Base-by-base conservation (phyloP, 1,284 basidiomycete genomes). In the Athelia sp. region DNA sequence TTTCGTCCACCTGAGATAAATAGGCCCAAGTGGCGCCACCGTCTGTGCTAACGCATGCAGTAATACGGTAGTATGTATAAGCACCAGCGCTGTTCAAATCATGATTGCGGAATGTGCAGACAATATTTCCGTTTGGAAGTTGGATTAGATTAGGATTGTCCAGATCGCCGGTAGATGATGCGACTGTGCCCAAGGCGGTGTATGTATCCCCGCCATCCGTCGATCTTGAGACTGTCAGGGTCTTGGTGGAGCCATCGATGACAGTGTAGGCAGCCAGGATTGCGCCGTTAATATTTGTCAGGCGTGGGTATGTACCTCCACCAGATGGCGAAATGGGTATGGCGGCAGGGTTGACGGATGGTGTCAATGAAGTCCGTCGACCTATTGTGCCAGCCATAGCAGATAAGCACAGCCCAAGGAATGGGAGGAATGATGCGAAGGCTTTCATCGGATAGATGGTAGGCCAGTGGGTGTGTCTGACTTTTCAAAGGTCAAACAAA, bases 81-180 rank as follows among this genome's bases (percentile, higher is more conserved):
- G 13, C 36, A n/a, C 29, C 50, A 3, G 40, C 43, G n/a, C 48
- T 50, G 29, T 50, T 53, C 46, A 32, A 32, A 43, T 61, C 59
- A 47, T 63, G 58, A 46, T 62, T 62, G n/a, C 60, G 47, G 54
- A 57, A 63, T 3, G 60, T 51, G 2, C 52, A 56, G 11, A 63
- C n/a, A n/a, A 63, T 50, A 26, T 54, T 31, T 2, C 58, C 60
- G 35, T 55, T 56, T 4, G 58, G 36, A 15, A 60, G 54, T 43
- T 59, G 60, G 2, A 53, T 35, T 11, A 60, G 45, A 29, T 48
- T 43, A 6, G 50, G 19, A 34, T 62, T 60, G 49, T 59, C 60
- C 29, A 62, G 46, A 38, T 60, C 58, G 36, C 52, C 52, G 4
- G 55, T 52, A 3, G 48, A 46, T 10, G 48, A 47, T 4, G 59